Evolutionary conservation across 2,329 filamentous ascomycete species (phyloP), one percentile per base, ranked within the genome.

Genomic region (Ophiostoma pallidulum): DNA sequence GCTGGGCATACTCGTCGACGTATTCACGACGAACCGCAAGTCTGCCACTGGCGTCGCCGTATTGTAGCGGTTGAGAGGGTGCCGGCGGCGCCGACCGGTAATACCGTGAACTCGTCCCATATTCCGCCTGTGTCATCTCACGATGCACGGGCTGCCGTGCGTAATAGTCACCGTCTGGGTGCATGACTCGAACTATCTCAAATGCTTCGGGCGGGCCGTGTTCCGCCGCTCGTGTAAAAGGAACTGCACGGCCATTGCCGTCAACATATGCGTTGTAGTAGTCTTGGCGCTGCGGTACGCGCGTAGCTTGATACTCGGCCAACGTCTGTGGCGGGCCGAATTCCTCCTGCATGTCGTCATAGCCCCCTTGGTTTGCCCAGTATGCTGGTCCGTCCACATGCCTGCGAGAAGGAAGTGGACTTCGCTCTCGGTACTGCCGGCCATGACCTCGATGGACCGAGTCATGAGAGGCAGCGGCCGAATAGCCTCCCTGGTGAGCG

Each of bases 121-220:
- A 32, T 4, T 40, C 43, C 19, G 7, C 28, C n/a, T 19, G 29
- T 12, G 38, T 8, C 13, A 51, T 53, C 40, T 54, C 53, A 18
- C 47, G 52, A 3, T 49, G 57, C 7, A 57, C 53, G 4, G 70
- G 69, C 24, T 69, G 64, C 33, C 66, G 64, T 45, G 73, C 64
- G 50, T 69, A 67, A 51, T 74, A 75, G 41, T 70, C 64, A 10
- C 71, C 71, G 18, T 66, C 59, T 2, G 66, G 60, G 54, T 71
- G 68, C 12, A 64, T 62, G 8, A 72, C 66, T 33, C 69, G 65
- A 29, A 76, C 63, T 10, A 73, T 60, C 54, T 76, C 72, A 50
- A 68, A 69, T 4, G 64, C 53, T 40, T 66, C 72, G 51, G 68
- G 69, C 5, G 64, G 53, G 37, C 67, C 65, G 51, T 62, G 59